Conservation (phyloP, 192 early-diverging fungal genomes). For the Chytriomyces sp. region DNA sequence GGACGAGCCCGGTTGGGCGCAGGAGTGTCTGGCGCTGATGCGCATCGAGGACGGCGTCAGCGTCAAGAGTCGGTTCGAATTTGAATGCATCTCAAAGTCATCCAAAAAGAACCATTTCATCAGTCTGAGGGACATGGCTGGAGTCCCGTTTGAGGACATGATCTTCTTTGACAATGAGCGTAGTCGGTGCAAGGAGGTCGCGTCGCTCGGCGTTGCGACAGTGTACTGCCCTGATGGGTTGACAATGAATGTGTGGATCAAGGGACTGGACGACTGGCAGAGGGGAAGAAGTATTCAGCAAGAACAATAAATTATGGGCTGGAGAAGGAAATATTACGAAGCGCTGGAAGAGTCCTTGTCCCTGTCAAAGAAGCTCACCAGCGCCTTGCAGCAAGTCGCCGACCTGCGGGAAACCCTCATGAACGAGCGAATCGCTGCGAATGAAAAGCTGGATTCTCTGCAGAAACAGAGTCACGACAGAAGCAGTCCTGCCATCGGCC, state of each 20-base stretch:
- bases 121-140: slow-evolving; percentile 28
- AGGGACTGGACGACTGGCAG: slow-evolving; percentile 6
- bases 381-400: too few relatives aligned
- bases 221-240: slow-evolving; percentile 40
- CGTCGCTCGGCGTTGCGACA: slow-evolving; percentile 47
- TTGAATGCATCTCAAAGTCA: slow-evolving; percentile 10
- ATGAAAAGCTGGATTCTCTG: too few relatives aligned
- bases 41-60: slow-evolving; percentile 11
- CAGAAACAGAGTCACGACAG: too few relatives aligned
- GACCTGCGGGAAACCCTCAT: too few relatives aligned
- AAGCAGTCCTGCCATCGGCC: too few relatives aligned
- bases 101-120: slow-evolving; percentile 49
- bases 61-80: slow-evolving; percentile 19
- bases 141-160: slow-evolving; percentile 51
- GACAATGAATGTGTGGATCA: slow-evolving; percentile 37
- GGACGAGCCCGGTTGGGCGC: slow-evolving; percentile 47
- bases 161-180: slow-evolving; percentile 59
- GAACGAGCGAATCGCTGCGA: too few relatives aligned
- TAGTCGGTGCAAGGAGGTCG: slow-evolving; percentile 42
- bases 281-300: not conserved
- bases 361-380: too few relatives aligned
- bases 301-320: too few relatives aligned
- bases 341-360: too few relatives aligned
- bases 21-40: slow-evolving; percentile 44
- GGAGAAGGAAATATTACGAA: too few relatives aligned